These are phyloP conservation scores for Solanum piurae DNA, from an alignment of 257 asterid species.

Conservation along the genomic window DNA sequence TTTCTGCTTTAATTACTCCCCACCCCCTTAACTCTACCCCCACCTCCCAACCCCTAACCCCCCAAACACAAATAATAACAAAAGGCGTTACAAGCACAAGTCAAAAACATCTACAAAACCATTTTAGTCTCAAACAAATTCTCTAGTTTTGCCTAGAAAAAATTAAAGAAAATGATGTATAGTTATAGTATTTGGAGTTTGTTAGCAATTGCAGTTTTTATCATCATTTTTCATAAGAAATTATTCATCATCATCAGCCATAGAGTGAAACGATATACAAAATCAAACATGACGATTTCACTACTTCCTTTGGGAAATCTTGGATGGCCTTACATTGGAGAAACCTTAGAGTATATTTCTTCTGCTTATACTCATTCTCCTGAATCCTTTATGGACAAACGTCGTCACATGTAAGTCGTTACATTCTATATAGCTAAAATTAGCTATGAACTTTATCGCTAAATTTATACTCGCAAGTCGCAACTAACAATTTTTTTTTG, in stretches of 20 bases:
- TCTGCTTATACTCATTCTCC: conserved; percentile 71
- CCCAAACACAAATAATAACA: neutral
- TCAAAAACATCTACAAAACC: neutral
- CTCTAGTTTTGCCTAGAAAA: neutral
- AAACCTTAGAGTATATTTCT: conserved; percentile 73
- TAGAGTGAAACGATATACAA: neutral
- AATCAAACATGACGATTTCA: neutral
- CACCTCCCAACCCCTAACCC: neutral
- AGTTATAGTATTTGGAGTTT: conserved; percentile 6
- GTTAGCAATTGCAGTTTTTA: conserved; percentile 9
- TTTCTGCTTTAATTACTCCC: neutral
- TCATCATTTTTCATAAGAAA: conserved; percentile 22
- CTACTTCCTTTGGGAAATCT: conserved; percentile 56
- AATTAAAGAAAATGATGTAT: neutral
- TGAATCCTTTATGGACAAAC: conserved; percentile 55
- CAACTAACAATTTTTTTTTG: neutral
- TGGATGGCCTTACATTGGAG: conserved; percentile 86
- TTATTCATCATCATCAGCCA: neutral
- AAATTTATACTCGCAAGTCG: neutral
- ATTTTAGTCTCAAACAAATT: neutral
- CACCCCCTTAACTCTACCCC: too few species aligned
- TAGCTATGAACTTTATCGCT: neutral
- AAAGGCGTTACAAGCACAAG: neutral
- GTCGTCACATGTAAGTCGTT: conserved; percentile 54
- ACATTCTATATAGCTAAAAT: too few species aligned